These are phyloP conservation scores for Colletotrichum eremochloae DNA, from an alignment of 2,329 filamentous ascomycete species.

Conservation along the genomic window DNA sequence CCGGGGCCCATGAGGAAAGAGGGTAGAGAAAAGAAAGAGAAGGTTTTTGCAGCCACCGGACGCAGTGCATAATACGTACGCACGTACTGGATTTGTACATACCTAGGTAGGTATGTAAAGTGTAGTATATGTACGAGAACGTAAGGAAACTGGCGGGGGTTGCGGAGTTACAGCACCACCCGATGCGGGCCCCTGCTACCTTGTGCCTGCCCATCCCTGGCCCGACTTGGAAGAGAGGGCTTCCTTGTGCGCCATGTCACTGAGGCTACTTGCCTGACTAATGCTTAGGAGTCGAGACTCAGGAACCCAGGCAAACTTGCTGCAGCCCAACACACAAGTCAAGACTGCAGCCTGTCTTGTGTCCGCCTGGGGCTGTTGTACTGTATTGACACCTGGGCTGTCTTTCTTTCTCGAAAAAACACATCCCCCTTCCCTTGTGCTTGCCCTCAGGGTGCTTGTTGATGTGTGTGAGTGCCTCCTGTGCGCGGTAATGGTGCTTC, in stretches of 20 bases:
- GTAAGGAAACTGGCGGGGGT: background rate
- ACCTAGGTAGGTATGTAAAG: too few relatives aligned
- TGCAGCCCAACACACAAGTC: background rate
- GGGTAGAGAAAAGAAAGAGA: background rate
- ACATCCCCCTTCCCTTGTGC: background rate
- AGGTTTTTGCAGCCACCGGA: background rate
- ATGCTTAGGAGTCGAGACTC: constrained; percentile 8
- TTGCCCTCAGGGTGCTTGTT: background rate
- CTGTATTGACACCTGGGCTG: too few relatives aligned
- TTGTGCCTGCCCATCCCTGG: background rate
- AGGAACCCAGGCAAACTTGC: background rate
- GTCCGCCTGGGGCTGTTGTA: background rate
- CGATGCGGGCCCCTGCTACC: background rate
- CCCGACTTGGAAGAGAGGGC: background rate
- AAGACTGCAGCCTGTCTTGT: background rate
- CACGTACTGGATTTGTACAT: background rate
- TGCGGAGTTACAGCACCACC: background rate
- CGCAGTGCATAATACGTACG: background rate
- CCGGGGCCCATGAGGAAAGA: background rate
- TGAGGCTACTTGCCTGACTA: constrained; percentile 9
- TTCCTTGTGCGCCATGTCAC: background rate
- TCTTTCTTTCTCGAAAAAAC: background rate
- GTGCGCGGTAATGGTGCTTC: background rate
- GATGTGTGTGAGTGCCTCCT: background rate
- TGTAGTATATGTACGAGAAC: too few relatives aligned